Percentiles rank a stretch among this genome's conserved stretches.
Conservation (phyloP, 768 basidiomycete genomes). For the Hemileccinum rubropunctum region DNA sequence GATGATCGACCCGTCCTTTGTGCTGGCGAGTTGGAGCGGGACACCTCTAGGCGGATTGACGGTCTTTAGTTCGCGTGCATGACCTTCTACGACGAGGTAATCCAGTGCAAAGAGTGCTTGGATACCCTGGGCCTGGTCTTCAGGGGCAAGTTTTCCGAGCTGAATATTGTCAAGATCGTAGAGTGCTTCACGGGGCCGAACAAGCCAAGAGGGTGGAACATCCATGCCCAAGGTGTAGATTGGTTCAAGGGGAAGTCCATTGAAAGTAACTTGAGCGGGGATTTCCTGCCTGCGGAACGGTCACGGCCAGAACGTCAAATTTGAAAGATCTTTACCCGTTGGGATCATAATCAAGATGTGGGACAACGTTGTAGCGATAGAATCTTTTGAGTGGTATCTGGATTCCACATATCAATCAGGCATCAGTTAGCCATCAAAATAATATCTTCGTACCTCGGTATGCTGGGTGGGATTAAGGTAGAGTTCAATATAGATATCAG, state of each 20-base stretch:
- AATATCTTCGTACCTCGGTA: slow-evolving; percentile 52
- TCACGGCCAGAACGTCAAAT: slow-evolving; percentile 1
- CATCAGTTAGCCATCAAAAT: not conserved
- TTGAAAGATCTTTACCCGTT: slow-evolving; percentile 49
- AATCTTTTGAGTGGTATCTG: slow-evolving; percentile 91
- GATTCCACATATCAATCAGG: not conserved
- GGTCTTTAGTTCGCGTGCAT: slow-evolving; percentile 72
- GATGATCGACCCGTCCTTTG: slow-evolving; percentile 41
- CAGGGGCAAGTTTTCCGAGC: slow-evolving; percentile 58
- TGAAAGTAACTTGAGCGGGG: slow-evolving; percentile 59
- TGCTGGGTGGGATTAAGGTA: slow-evolving; percentile 71
- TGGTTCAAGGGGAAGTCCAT: slow-evolving; percentile 73
- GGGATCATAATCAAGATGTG: slow-evolving; percentile 59
- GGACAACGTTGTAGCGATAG: slow-evolving; percentile 74
- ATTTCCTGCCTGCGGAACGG: slow-evolving; percentile 50
- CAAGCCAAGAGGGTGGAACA: slow-evolving; percentile 88
- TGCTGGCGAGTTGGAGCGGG: slow-evolving; percentile 74
- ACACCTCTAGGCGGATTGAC: slow-evolving; percentile 82
- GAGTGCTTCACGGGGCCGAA: slow-evolving; percentile 80
- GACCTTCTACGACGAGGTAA: slow-evolving; percentile 90
- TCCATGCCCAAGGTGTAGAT: slow-evolving; percentile 96
- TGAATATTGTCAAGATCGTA: slow-evolving; percentile 98
- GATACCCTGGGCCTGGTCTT: slow-evolving; percentile 52
- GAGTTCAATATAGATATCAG: slow-evolving; percentile 69
- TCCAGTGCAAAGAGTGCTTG: slow-evolving; percentile 86